phyloP scores from a whole-genome alignment of 371 early-diverging fungal genomes.

The Agmasoma carcini region DNA sequence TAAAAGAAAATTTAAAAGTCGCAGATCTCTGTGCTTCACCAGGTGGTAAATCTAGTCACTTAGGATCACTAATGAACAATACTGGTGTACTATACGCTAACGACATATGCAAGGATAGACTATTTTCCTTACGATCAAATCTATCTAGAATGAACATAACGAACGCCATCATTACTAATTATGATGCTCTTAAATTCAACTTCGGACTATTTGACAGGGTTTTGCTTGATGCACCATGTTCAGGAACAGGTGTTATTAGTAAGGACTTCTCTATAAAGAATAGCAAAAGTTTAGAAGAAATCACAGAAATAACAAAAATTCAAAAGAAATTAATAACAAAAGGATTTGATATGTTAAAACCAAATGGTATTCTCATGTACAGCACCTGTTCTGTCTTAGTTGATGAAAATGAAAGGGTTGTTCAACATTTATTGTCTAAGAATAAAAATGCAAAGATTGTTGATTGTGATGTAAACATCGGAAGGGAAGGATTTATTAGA shows the following conservation, averaged over 20 bases:
- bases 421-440: slow-evolving; percentile 78
- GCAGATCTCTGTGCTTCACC: slow-evolving; percentile 98
- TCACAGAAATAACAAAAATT: slow-evolving; percentile 67
- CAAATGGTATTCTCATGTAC: slow-evolving; percentile 86
- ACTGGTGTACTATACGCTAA: slow-evolving; percentile 89
- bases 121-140: slow-evolving; percentile 73
- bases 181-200: slow-evolving; percentile 85
- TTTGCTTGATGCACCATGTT: slow-evolving; percentile 92
- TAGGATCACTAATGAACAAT: slow-evolving; percentile 82
- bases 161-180: slow-evolving; percentile 81
- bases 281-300: slow-evolving; percentile 72
- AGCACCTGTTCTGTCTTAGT: slow-evolving; percentile 94
- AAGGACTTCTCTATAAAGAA: slow-evolving; percentile 86
- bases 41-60: slow-evolving; percentile 71
- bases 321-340: slow-evolving; percentile 84
- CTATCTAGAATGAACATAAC: slow-evolving; percentile 78
- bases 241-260: slow-evolving; percentile 93
- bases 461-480: slow-evolving; percentile 59
- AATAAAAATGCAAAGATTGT: slow-evolving; percentile 79
- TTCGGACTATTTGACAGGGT: slow-evolving; percentile 82
- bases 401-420: slow-evolving; percentile 94
- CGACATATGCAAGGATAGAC: slow-evolving; percentile 80
- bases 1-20: slow-evolving; percentile 59
- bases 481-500: slow-evolving; percentile 47
- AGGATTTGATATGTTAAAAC: slow-evolving; percentile 90